Evolutionary conservation across 208 protist genomes (phyloP).

Genomic region (Leishmania aethiopica): DNA sequence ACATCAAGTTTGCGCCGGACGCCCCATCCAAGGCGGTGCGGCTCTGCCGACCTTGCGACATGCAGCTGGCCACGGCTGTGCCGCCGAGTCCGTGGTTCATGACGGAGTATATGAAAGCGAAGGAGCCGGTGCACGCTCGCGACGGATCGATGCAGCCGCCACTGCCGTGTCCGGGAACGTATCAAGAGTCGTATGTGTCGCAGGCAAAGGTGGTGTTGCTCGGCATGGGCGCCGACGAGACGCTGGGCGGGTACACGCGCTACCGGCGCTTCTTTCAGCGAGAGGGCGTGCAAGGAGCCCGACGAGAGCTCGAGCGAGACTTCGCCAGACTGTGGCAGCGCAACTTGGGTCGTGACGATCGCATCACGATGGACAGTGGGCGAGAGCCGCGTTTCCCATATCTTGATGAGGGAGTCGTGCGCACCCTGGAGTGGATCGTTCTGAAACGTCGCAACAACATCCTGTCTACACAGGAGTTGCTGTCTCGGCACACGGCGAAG

Average conservation of each 20-base stretch:
- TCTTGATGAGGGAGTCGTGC: conserved; percentile 93
- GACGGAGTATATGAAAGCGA: conserved; percentile 36
- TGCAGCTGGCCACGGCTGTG: conserved; percentile 47
- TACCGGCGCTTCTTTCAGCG: conserved; percentile 89
- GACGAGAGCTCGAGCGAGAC: conserved; percentile 88
- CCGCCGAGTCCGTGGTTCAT: conserved; percentile 64
- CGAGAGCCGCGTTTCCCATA: conserved; percentile 94
- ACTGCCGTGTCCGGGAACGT: conserved; percentile 40
- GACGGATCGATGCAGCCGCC: conserved; percentile 1
- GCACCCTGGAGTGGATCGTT: conserved; percentile 69
- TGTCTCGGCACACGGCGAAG: neutral
- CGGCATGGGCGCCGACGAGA: conserved; percentile 97
- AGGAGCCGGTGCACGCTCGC: conserved; percentile 5
- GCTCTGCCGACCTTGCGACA: conserved; percentile 57
- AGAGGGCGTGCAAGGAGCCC: conserved; percentile 58
- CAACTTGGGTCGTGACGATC: conserved; percentile 96
- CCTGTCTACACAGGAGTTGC: conserved; percentile 8
- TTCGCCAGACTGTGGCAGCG: conserved; percentile 92
- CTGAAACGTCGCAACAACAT: conserved; percentile 44
- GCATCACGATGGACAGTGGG: conserved; percentile 92
- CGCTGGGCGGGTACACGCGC: conserved; percentile 94
- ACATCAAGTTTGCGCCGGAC: conserved; percentile 68
- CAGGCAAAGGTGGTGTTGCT: conserved; percentile 89
- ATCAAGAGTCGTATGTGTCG: conserved; percentile 42
- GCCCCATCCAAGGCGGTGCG: conserved; percentile 77